Evolutionary conservation across 2,329 filamentous ascomycete species (phyloP).

Genomic region (Fusarium luffae): DNA sequence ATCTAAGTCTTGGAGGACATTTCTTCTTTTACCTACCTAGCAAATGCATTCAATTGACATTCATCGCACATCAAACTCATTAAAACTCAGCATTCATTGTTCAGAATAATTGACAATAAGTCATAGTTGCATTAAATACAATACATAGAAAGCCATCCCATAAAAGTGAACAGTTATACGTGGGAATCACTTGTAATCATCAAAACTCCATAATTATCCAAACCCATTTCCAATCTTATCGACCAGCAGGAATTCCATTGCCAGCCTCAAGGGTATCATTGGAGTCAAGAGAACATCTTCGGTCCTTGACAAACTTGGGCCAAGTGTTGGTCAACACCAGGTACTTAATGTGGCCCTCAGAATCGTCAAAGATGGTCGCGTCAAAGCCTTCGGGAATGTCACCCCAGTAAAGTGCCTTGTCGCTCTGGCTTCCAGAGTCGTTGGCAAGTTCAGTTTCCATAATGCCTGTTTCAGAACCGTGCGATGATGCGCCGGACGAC

Average conservation of each 20-base stretch:
- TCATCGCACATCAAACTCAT: not conserved
- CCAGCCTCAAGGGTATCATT: constrained; percentile 40
- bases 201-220: constrained; percentile 31
- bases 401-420: constrained; percentile 52
- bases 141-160: constrained; percentile 21
- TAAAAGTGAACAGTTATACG: not conserved
- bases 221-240: not conserved
- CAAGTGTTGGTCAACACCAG: constrained; percentile 48
- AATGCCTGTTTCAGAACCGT: constrained; percentile 43
- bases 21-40: no score
- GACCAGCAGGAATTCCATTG: constrained; percentile 17
- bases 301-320: constrained; percentile 58
- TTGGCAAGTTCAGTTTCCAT: constrained; percentile 20
- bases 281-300: constrained; percentile 50
- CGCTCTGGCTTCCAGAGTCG: constrained; percentile 32
- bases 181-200: constrained; percentile 33
- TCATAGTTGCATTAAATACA: constrained; percentile 30
- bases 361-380: constrained; percentile 67
- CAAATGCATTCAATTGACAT: not conserved
- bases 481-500: constrained; percentile 31
- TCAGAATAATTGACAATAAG: constrained; percentile 18
- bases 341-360: constrained; percentile 72
- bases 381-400: constrained; percentile 64
- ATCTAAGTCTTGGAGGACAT: no score
- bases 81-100: not conserved